phyloP scores from a whole-genome alignment of 495 filamentous ascomycete genomes.

The Aspergillus mulundensis region DNA sequence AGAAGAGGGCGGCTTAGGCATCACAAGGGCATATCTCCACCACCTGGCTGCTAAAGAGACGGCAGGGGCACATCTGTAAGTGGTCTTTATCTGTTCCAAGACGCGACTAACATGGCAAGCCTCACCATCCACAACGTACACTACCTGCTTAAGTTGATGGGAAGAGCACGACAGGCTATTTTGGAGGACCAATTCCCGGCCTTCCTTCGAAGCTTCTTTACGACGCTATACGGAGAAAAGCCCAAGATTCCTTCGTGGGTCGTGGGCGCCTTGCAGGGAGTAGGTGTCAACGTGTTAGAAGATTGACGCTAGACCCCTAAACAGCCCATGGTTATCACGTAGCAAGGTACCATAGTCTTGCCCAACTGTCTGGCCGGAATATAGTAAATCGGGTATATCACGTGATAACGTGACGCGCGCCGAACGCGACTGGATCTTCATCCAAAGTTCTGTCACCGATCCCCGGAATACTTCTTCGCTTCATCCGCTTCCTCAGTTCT shows the following conservation, averaged over 20 bases:
- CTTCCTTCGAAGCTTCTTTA: conserved; percentile 77
- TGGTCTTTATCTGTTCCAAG: background rate
- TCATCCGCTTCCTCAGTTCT: background rate
- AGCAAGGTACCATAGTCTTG: background rate
- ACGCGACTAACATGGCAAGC: conserved; percentile 27
- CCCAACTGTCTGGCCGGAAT: too few species aligned
- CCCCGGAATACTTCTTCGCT: background rate
- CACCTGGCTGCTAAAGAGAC: conserved; percentile 94
- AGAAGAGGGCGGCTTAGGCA: conserved; percentile 68
- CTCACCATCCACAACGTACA: conserved; percentile 94
- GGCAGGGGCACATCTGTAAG: conserved; percentile 81
- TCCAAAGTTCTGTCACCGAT: background rate
- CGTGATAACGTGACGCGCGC: conserved; percentile 28
- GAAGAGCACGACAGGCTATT: conserved; percentile 67
- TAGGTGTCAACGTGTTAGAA: conserved; percentile 77
- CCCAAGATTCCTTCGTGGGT: conserved; percentile 76
- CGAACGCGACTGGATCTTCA: conserved; percentile 1
- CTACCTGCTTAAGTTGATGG: conserved; percentile 82
- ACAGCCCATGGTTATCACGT: too few species aligned
- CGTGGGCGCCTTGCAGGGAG: conserved; percentile 70
- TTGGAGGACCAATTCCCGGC: conserved; percentile 74
- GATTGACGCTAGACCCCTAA: conserved; percentile 15
- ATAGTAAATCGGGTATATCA: conserved; percentile 5
- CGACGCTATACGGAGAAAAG: conserved; percentile 64
- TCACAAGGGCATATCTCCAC: conserved; percentile 86